Base-by-base conservation (phyloP, 2,329 filamentous ascomycete species). In the Fusarium goolgardi region DNA sequence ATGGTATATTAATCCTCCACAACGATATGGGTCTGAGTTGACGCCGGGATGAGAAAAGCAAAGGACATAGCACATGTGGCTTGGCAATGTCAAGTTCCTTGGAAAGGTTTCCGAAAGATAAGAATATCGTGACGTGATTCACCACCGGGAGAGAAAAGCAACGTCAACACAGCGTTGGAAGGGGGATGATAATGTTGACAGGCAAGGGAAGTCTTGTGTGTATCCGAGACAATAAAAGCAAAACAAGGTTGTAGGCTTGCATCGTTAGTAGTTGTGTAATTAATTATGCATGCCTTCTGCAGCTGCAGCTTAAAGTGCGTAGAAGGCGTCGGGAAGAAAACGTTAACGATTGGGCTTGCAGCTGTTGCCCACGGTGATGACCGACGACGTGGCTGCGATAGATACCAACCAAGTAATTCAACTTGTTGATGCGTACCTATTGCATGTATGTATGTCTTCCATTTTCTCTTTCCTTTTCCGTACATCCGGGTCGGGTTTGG, bases 381-480 rank as follows among this genome's bases (percentile, higher is more conserved):
- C 59, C 57, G 67, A 71, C 57, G 67, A 72, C 67, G 70, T 69
- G 70, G 65, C 55, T 46, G 41, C 35, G 27, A 54, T 37, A 32
- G 35, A 39, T 41, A 55, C 62, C 59, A 69, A 61, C 35, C 39
- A n/a, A 43, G 12, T 21, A 32, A 45, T n/a, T 31, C 12, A 21
- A 45, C 18, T 37, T 53, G 20, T 16, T 27, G 11, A 11, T n/a
- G 20, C 35, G 35, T 29, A 13, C 29, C 20, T 20, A 35, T 29
- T 35, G 20, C 41, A 27, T 50, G n/a, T 20, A 37, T 18, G 41
- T 47, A 21, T 3, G 34, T n/a, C 12, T 31, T 47, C 27, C 16
- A 29, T 35, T 29, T 37, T 29, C 23, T 11, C 12, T 50, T 59
- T 21, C 37, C 16, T 21, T 35, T 51, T 34, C 21, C 34, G 23